A percentile compares a stretch with the other conserved stretches of the same genome.
phyloP scores from a whole-genome alignment of 306 rosid species.

The Mimosa pudica region DNA sequence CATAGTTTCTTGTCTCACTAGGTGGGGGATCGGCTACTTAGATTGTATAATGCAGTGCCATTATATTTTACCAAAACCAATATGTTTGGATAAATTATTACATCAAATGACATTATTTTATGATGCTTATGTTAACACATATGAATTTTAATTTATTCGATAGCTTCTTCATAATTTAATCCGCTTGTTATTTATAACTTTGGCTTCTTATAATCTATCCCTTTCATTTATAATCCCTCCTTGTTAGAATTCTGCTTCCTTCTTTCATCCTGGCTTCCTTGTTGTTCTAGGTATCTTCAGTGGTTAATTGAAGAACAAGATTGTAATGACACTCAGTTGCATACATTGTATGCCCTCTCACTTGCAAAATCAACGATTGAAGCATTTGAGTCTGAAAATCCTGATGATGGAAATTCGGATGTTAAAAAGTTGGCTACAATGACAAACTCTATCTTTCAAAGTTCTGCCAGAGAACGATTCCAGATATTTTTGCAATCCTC shows the following conservation, averaged over 20 bases:
- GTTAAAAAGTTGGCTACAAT: conserved; percentile 35
- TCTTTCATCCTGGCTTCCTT: conserved; percentile 27
- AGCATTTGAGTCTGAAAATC: conserved; percentile 53
- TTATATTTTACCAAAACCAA: too few relatives aligned
- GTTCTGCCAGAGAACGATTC: conserved; percentile 75
- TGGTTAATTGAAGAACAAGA: conserved; percentile 98
- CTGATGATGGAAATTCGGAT: conserved; percentile 49
- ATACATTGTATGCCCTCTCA: conserved; percentile 90
- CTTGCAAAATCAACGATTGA: conserved; percentile 86
- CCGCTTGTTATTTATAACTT: neutral
- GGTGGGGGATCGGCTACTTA: too few relatives aligned
- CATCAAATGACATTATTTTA: neutral
- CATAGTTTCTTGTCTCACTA: too few relatives aligned
- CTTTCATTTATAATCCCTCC: conserved; percentile 11
- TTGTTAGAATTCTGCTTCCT: conserved; percentile 18
- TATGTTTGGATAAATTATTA: too few relatives aligned
- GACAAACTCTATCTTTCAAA: conserved; percentile 61
- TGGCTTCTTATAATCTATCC: neutral
- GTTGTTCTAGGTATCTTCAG: conserved; percentile 74
- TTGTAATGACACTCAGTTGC: conserved; percentile 70
- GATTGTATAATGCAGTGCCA: too few relatives aligned
- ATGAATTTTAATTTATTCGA: neutral
- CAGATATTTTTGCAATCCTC: conserved; percentile 91
- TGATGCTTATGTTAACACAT: too few relatives aligned
- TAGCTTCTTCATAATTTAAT: neutral